Conservation (phyloP, 2,329 filamentous ascomycete species). For the Colletotrichum sp. region DNA sequence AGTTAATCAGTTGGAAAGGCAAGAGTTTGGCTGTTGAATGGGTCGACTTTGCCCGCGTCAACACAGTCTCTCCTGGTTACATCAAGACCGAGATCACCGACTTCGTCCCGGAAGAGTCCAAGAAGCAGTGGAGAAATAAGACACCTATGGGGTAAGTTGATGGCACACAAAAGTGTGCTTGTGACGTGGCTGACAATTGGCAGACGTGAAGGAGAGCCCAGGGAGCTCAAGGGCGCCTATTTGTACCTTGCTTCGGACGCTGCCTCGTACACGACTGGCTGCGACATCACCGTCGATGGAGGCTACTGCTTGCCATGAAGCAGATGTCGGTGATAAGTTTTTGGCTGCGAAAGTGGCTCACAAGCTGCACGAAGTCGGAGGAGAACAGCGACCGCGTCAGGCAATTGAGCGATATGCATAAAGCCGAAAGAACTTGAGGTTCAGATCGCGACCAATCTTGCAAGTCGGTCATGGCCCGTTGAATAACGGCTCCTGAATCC, state of each 20-base stretch:
- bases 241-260: slow-evolving; percentile 84
- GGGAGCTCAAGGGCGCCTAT: slow-evolving; percentile 84
- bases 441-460: background rate
- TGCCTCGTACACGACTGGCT: slow-evolving; percentile 80
- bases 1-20: slow-evolving; percentile 44
- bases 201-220: slow-evolving; percentile 71
- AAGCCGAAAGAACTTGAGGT: background rate
- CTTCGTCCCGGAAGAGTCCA: slow-evolving; percentile 69
- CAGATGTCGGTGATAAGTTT: background rate
- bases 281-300: slow-evolving; percentile 77
- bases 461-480: background rate
- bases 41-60: slow-evolving; percentile 75
- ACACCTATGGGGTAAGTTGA: slow-evolving; percentile 73
- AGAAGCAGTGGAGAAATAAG: slow-evolving; percentile 77
- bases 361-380: background rate
- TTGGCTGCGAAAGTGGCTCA: background rate
- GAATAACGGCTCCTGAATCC: background rate
- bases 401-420: background rate
- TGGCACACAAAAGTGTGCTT: background rate
- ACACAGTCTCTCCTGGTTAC: slow-evolving; percentile 77
- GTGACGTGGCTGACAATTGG: slow-evolving; percentile 15
- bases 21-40: slow-evolving; percentile 78
- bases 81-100: slow-evolving; percentile 75
- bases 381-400: background rate
- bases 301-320: slow-evolving; percentile 65